Evolutionary conservation across 2,329 filamentous ascomycete genomes (phyloP), one percentile per base, ranked within the genome.

Genomic region (Harringtonia lauricola): DNA sequence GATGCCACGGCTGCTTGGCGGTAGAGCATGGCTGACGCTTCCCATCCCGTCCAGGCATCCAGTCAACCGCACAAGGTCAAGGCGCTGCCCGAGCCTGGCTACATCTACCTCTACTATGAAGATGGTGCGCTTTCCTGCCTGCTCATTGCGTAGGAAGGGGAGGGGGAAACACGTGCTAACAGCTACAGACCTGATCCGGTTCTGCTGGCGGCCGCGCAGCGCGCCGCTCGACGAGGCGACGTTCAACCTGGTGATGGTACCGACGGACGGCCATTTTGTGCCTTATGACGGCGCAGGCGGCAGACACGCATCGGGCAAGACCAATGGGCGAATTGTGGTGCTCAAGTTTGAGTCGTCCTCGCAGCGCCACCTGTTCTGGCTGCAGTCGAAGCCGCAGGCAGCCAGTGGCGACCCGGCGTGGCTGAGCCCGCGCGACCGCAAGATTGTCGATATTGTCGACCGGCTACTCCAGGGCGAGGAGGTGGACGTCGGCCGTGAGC

Each of bases 291-390:
- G 70, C 45, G 72, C 69, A 43, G 65, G 70, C 47, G 68, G 71
- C 15, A 70, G 73, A 42, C 71, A 78, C 51, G 67, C 72, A 1
- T 68, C 71, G 15, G 67, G 75, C 45, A 78, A 85, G 57, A 82
- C 83, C 37, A 88, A 94, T 59, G 94, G 89, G 52, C 86, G 92
- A 55, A 81, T 98, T 61, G 95, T 89, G 61, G 81, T 85, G 46
- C 79, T 98, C 57, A 95, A 94, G 64, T 98, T 98, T 68, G 77
- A 76, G 26, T 95, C 89, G 13, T 95, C 87, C 50, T 92, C 88
- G 46, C 82, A 94, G 64, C 81, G 89, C 57, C 75, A 96, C 64
- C 73, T 95, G 47, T 98, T 96, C 70, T 98, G 90, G 89, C 71
- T 98, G 58, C 92, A 98, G 66, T 92, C 87, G 26, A 89, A 89